phyloP scores from a whole-genome alignment of 148 eudicot species.

The Drosera capensis region DNA sequence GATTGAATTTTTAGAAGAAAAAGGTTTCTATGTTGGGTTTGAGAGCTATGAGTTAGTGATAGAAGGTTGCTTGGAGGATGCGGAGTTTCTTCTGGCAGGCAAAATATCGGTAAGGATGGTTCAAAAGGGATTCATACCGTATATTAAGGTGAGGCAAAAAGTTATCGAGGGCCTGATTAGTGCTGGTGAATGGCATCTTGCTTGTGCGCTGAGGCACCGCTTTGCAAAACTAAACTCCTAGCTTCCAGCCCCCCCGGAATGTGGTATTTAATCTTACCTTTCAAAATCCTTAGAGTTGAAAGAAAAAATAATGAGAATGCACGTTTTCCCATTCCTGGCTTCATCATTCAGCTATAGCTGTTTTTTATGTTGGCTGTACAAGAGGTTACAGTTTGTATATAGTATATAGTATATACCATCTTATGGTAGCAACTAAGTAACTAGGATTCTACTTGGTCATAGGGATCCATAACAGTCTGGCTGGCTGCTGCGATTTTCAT shows the following conservation, averaged over 20 bases:
- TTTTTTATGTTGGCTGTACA: no score
- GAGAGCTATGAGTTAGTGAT: slow-evolving; percentile 57
- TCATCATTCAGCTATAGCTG: no score
- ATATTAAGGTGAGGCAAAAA: slow-evolving; percentile 56
- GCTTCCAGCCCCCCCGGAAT: slow-evolving; percentile 1
- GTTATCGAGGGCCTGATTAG: slow-evolving; percentile 55
- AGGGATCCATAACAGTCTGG: no score
- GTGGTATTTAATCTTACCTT: neutral
- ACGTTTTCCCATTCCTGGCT: no score
- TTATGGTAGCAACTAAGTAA: no score
- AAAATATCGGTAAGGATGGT: slow-evolving; percentile 55
- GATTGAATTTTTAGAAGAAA: slow-evolving; percentile 41
- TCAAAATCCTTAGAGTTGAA: neutral
- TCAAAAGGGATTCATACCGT: slow-evolving; percentile 58
- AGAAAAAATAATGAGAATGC: neutral
- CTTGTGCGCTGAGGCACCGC: slow-evolving; percentile 57
- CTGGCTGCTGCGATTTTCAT: no score
- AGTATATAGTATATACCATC: no score
- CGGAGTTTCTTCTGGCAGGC: slow-evolving; percentile 55
- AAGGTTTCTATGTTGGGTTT: slow-evolving; percentile 37
- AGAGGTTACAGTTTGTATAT: no score
- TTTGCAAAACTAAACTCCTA: slow-evolving; percentile 59
- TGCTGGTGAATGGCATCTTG: slow-evolving; percentile 55
- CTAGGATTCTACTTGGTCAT: no score
- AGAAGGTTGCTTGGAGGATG: slow-evolving; percentile 62